Percentiles rank a stretch among this genome's conserved stretches.
Conservation (phyloP, 192 early-diverging fungal species). For the Coemansia sp. region DNA sequence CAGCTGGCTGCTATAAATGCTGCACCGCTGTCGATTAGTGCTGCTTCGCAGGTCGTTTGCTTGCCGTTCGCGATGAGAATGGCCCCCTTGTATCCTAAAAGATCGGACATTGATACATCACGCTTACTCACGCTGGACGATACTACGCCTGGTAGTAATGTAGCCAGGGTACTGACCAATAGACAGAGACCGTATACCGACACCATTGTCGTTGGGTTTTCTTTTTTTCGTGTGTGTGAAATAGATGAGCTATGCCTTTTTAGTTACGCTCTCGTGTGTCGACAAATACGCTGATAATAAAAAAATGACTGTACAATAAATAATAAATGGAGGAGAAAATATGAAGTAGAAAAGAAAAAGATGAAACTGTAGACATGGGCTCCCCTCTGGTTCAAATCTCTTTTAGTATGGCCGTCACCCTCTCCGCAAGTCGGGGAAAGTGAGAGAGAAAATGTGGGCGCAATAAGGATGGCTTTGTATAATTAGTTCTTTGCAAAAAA, state of each 20-base stretch:
- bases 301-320: background rate
- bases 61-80: constrained; percentile 30
- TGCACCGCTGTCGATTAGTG: constrained; percentile 38
- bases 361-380: background rate
- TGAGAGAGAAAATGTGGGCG: background rate
- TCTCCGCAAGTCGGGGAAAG: background rate
- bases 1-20: constrained; percentile 49
- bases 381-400: background rate
- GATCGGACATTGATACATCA: constrained; percentile 18
- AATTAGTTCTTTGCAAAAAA: no score
- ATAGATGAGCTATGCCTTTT: constrained; percentile 1
- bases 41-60: constrained; percentile 46
- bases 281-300: background rate
- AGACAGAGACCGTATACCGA: constrained; percentile 6
- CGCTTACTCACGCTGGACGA: constrained; percentile 1
- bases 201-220: constrained; percentile 7
- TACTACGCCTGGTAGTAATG: background rate
- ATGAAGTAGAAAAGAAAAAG: background rate
- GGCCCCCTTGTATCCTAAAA: constrained; percentile 22
- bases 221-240: background rate
- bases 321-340: background rate
- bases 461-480: background rate
- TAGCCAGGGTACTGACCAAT: background rate
- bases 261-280: background rate
- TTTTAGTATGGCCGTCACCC: background rate